Percentiles rank a stretch among this genome's conserved stretches.
These are phyloP conservation scores for Microbotryomycetes sp. DNA, from an alignment of 1,284 basidiomycete species.

Conservation along the genomic window DNA sequence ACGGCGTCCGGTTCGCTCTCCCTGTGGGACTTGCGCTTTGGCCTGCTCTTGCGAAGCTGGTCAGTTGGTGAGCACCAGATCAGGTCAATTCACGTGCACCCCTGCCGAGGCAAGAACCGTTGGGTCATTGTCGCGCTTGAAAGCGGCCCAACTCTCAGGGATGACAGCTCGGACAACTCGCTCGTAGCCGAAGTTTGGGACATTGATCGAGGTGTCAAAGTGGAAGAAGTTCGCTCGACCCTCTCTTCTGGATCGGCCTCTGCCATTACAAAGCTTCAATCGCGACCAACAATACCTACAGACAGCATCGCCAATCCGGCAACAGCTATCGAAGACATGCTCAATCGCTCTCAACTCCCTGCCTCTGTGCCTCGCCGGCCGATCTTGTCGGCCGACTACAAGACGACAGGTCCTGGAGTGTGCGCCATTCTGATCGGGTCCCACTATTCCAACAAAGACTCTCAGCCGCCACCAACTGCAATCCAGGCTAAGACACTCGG, in stretches of 20 bases:
- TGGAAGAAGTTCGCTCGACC: conserved; percentile 52
- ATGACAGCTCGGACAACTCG: conserved; percentile 1
- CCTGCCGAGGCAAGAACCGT: conserved; percentile 63
- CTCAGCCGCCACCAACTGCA: not conserved
- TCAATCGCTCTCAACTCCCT: conserved; percentile 39
- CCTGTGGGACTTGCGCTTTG: conserved; percentile 92
- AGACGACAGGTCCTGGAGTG: not conserved
- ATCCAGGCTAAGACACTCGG: not conserved
- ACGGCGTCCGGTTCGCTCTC: conserved; percentile 74
- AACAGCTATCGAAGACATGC: conserved; percentile 55
- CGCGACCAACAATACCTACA: conserved; percentile 33
- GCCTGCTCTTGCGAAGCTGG: conserved; percentile 82
- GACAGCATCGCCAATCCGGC: conserved; percentile 59
- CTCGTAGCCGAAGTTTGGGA: conserved; percentile 60
- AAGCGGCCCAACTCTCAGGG: not conserved
- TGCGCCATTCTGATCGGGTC: not conserved
- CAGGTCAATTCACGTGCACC: conserved; percentile 69
- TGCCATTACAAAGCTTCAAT: not conserved
- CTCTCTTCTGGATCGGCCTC: not conserved
- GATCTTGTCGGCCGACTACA: not conserved
- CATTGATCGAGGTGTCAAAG: conserved; percentile 55
- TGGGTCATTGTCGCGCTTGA: conserved; percentile 82
- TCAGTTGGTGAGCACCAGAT: conserved; percentile 53
- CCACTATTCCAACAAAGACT: not conserved
- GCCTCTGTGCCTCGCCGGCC: too few relatives aligned